Percentiles rank a stretch among this genome's conserved stretches.
phyloP scores from a whole-genome alignment of 225 moss, liverwort and hornwort species.

The Pseudisothecium myosuroides region DNA sequence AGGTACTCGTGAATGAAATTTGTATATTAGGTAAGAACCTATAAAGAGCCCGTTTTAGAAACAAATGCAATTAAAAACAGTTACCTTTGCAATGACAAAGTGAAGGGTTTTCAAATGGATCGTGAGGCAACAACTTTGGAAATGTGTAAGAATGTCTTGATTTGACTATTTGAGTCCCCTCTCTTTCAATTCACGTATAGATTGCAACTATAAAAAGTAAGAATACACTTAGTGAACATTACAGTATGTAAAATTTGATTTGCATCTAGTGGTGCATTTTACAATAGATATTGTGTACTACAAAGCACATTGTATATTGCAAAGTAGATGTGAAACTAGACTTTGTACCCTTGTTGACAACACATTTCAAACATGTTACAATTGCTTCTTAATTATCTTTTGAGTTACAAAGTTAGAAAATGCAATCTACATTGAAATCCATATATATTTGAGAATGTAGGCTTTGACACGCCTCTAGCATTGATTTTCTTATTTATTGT shows the following conservation, averaged over 20 bases:
- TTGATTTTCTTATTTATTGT: background rate
- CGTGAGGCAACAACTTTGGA: too few species aligned
- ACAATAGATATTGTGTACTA: background rate
- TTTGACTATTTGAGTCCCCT: too few species aligned
- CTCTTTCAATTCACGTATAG: too few species aligned
- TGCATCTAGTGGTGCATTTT: background rate
- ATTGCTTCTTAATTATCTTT: background rate
- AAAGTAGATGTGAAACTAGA: background rate
- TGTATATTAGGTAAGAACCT: too few species aligned
- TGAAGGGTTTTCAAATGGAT: too few species aligned
- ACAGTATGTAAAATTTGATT: background rate
- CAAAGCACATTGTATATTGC: background rate
- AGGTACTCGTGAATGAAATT: too few species aligned
- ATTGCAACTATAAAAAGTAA: too few species aligned
- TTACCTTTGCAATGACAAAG: too few species aligned
- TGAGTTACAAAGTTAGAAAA: background rate
- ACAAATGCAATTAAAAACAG: too few species aligned
- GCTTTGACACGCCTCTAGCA: background rate
- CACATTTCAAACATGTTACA: background rate
- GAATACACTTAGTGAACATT: background rate
- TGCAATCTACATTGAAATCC: background rate
- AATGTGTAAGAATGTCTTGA: too few species aligned
- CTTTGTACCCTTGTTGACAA: background rate
- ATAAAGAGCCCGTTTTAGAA: too few species aligned
- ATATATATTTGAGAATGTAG: background rate